phyloP scores from a whole-genome alignment of 495 filamentous ascomycete species.

The Neurospora tetrasperma region DNA sequence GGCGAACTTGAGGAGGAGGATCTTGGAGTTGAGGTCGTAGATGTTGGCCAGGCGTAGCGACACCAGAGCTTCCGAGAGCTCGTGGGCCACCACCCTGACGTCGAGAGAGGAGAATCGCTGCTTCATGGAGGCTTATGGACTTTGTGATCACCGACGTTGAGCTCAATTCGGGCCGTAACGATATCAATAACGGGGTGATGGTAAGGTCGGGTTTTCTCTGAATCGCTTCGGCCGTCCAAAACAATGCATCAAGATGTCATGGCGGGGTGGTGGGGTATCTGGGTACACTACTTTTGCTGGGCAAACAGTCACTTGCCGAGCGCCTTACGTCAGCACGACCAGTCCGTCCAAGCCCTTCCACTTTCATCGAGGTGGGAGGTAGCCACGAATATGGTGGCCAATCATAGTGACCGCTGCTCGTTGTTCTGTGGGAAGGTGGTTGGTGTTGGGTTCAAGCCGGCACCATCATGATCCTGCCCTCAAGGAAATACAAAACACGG shows the following conservation, averaged over 20 bases:
- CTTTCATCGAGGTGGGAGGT: background rate
- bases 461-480: background rate
- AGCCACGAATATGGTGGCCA: background rate
- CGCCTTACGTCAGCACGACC: background rate
- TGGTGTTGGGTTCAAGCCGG: background rate
- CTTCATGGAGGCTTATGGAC: conserved; percentile 56
- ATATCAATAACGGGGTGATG: background rate
- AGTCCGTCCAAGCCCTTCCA: background rate
- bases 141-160: background rate
- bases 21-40: conserved; percentile 89
- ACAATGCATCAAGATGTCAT: background rate
- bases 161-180: background rate
- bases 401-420: background rate
- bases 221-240: background rate
- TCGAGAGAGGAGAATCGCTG: conserved; percentile 93
- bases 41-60: conserved; percentile 80
- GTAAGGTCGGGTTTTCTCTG: background rate
- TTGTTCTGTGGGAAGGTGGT: background rate
- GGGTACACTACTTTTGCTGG: background rate
- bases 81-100: conserved; percentile 85
- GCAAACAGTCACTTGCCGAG: background rate
- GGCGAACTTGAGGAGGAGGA: conserved; percentile 87
- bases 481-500: background rate
- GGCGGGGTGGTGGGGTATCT: background rate
- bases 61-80: conserved; percentile 66